Evolutionary conservation across 306 rosid genomes (phyloP).

Genomic region (Cucumis sativus): Cucumber_9930_V3 NC_026659.2:3222001-3222500

Average conservation of each 20-base stretch:
- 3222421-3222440: constrained; percentile 52
- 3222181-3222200: too few relatives aligned
- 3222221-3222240: constrained; percentile 15
- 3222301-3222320: too few relatives aligned
- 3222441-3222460: constrained; percentile 42
- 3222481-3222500: constrained; percentile 15
- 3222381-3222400: neutral
- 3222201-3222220: neutral
- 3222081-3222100: constrained; percentile 38
- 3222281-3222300: constrained; percentile 34
- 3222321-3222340: too few relatives aligned
- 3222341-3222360: neutral
- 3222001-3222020: too few relatives aligned
- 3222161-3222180: too few relatives aligned
- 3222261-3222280: constrained; percentile 51
- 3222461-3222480: constrained; percentile 30
- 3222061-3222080: constrained; percentile 69
- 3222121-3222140: constrained; percentile 29
- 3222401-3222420: neutral
- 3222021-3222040: too few relatives aligned
- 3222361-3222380: neutral
- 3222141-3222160: neutral
- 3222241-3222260: constrained; percentile 67
- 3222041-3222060: constrained; percentile 31
- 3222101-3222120: constrained; percentile 37